Evolutionary conservation across 2,329 filamentous ascomycete species (phyloP).

Genomic region (Aspergillus aculeatus): DNA sequence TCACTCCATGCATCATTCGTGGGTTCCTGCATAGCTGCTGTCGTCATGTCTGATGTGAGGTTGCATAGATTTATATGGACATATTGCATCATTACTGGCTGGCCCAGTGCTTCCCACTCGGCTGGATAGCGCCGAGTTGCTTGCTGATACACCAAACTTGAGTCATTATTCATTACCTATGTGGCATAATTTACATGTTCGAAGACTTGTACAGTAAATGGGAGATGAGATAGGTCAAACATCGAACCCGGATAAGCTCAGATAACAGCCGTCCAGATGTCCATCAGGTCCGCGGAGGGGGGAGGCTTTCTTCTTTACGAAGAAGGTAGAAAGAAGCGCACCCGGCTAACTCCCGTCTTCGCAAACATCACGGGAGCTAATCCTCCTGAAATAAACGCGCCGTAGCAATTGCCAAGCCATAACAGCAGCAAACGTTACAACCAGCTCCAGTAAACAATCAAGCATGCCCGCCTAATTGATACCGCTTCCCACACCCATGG

Average conservation of each 20-base stretch:
- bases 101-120: background rate
- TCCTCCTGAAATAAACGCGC: too few species aligned
- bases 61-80: background rate
- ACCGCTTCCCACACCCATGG: background rate
- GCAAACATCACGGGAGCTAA: too few species aligned
- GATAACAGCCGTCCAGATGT: background rate
- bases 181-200: background rate
- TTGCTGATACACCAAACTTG: background rate
- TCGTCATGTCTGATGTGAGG: background rate
- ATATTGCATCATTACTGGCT: constrained; percentile 1
- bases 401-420: too few species aligned
- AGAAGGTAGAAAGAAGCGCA: too few species aligned
- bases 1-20: background rate
- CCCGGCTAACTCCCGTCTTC: too few species aligned
- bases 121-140: background rate
- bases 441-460: background rate
- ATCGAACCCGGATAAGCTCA: background rate
- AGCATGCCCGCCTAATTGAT: background rate
- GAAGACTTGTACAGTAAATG: constrained; percentile 8
- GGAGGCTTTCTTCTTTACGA: too few species aligned
- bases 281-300: background rate
- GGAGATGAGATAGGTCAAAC: constrained; percentile 10
- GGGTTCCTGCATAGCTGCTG: background rate
- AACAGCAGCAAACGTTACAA: background rate
- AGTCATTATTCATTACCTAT: constrained; percentile 5